These are phyloP conservation scores for Phycomyces blakesleeanus DNA, from an alignment of 192 early-diverging fungal species.

Conservation along the genomic window DNA sequence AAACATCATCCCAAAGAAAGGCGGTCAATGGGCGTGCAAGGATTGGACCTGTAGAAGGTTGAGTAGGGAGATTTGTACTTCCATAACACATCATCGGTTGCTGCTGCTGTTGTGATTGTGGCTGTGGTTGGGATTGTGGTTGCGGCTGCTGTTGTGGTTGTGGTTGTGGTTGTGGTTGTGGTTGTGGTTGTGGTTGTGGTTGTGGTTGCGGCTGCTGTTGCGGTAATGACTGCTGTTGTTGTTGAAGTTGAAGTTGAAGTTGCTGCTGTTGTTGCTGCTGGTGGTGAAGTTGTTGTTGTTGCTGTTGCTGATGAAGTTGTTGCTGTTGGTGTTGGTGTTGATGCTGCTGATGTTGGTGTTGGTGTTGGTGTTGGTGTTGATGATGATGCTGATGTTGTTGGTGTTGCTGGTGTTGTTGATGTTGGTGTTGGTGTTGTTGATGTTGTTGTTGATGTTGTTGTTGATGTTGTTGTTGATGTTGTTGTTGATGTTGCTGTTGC, in stretches of 20 bases:
- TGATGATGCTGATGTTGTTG: background rate
- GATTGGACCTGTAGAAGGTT: constrained; percentile 12
- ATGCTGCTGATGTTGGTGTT: background rate
- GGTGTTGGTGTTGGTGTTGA: too few relatives aligned
- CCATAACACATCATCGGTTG: background rate
- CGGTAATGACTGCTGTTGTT: background rate
- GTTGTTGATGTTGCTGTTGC: background rate
- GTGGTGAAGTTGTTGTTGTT: background rate
- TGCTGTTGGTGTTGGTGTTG: background rate
- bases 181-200: background rate
- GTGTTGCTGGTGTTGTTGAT: background rate
- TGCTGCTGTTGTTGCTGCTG: background rate
- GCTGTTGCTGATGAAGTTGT: background rate
- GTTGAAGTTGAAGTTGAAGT: background rate
- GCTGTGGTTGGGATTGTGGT: background rate
- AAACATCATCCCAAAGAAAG: constrained; percentile 21
- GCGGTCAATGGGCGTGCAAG: constrained; percentile 24
- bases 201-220: background rate
- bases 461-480: background rate
- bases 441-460: background rate
- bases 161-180: background rate
- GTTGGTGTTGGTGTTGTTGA: background rate
- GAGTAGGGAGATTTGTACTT: background rate
- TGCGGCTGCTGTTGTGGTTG: background rate
- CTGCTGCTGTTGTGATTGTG: background rate